These are phyloP conservation scores for Claviceps sp. DNA, from an alignment of 2,329 filamentous ascomycete genomes.

Conservation along the genomic window DNA sequence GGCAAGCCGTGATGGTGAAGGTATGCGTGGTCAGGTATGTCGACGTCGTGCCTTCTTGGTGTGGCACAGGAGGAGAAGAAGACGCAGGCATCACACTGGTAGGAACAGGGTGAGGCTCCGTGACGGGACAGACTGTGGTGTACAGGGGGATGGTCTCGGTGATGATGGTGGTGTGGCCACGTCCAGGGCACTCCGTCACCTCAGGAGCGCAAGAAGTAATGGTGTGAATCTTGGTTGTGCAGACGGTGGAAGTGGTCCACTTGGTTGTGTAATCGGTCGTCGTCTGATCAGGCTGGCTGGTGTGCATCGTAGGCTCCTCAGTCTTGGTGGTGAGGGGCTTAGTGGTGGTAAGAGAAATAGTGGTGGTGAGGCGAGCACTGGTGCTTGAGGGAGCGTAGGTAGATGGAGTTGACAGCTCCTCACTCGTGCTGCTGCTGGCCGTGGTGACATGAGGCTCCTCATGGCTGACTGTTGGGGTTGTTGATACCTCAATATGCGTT, in stretches of 20 bases:
- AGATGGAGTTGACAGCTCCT: slow-evolving; percentile 2
- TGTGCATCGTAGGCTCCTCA: slow-evolving; percentile 1
- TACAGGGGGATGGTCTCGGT: slow-evolving; percentile 21
- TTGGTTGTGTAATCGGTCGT: slow-evolving; percentile 5
- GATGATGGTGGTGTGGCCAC: slow-evolving; percentile 12
- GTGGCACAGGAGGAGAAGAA: not conserved
- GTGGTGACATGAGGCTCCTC: slow-evolving; percentile 1
- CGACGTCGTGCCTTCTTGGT: slow-evolving; percentile 1
- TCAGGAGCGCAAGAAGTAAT: slow-evolving; percentile 17
- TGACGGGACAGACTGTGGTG: slow-evolving; percentile 31
- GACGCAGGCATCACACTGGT: not conserved
- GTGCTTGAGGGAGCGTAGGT: slow-evolving; percentile 5
- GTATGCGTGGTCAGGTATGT: slow-evolving; percentile 20
- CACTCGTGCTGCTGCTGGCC: slow-evolving; percentile 2
- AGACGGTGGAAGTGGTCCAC: slow-evolving; percentile 20
- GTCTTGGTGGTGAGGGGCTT: slow-evolving; percentile 3
- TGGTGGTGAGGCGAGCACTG: slow-evolving; percentile 1
- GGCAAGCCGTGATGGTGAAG: slow-evolving; percentile 20
- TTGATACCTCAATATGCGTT: not conserved
- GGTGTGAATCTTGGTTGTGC: slow-evolving; percentile 15
- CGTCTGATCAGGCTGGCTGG: slow-evolving; percentile 6
- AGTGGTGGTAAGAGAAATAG: slow-evolving; percentile 3
- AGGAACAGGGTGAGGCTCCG: slow-evolving; percentile 5
- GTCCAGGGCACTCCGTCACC: slow-evolving; percentile 18
- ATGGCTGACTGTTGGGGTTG: not conserved